Conservation (phyloP, 768 basidiomycete genomes). For the Antrodiella citrinella region DNA sequence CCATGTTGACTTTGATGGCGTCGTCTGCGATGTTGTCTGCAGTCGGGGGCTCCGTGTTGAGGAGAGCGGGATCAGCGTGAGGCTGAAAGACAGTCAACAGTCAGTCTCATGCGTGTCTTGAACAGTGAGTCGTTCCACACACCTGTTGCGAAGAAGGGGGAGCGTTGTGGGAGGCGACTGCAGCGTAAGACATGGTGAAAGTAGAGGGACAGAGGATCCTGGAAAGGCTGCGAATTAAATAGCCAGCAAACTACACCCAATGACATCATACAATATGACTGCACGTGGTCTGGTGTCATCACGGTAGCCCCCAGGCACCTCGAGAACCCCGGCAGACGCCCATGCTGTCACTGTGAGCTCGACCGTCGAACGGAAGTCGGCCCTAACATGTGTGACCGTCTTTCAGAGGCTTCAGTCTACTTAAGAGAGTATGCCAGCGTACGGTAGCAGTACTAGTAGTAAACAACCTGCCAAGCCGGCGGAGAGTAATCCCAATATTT, state of each 20-base stretch:
- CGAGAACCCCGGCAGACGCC: background rate
- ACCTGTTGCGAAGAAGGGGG: slow-evolving; percentile 40
- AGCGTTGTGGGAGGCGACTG: slow-evolving; percentile 52
- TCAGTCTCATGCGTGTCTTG: slow-evolving; percentile 3
- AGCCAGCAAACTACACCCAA: too few relatives aligned
- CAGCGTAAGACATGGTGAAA: slow-evolving; percentile 62
- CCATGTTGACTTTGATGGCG: slow-evolving; percentile 48
- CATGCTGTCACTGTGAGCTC: too few relatives aligned
- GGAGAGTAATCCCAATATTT: too few relatives aligned
- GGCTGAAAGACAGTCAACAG: slow-evolving; percentile 32
- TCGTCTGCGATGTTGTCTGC: slow-evolving; percentile 36
- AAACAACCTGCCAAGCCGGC: too few relatives aligned
- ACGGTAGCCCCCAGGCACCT: background rate
- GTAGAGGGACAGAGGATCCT: background rate
- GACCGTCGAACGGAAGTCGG: too few relatives aligned
- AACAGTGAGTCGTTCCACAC: slow-evolving; percentile 9
- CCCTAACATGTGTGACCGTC: too few relatives aligned
- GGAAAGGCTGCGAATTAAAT: background rate
- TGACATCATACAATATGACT: background rate
- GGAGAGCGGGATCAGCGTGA: slow-evolving; percentile 53
- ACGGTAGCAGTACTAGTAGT: too few relatives aligned
- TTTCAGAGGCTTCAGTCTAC: too few relatives aligned
- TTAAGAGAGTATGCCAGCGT: too few relatives aligned
- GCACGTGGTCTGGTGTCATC: background rate
- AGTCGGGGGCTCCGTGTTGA: slow-evolving; percentile 33